Base-by-base conservation (phyloP, 208 protist genomes). In the Leishmania arabica region DNA sequence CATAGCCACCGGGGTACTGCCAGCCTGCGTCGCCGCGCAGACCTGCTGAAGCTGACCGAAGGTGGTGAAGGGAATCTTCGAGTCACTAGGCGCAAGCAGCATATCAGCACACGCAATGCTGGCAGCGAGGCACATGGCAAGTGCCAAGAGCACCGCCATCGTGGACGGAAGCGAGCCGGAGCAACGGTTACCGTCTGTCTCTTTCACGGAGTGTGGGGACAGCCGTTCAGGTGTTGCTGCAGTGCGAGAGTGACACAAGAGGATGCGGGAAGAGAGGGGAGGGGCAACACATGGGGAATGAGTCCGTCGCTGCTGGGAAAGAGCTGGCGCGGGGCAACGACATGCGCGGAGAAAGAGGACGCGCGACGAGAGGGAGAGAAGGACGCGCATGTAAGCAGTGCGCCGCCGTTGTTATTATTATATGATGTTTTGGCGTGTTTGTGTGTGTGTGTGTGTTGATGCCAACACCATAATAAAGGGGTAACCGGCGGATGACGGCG, bases 1-100 rank as follows among this genome's bases (percentile, higher is more conserved):
- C 17, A 82, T 47, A 1, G 71, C 45, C 4, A 65, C 37, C 47
- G 78, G 70, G 54, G 68, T 77, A 17, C 70, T 75, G 70, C 70
- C 70, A 7, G 27, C 3, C 47, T 31, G 45, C 58, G 66, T 45
- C 24, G n/a, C 78, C n/a, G 71, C 62, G 47, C 78, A 82, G 9
- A 74, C 34, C 34, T 40, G 53, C 71, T 72, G 73, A 34, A 82
- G 71, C 24, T 53, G 54, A 27, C 42, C 56, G 71, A 65, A 21
- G 71, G 45, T 77, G 19, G 71, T 53, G 27, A 82, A 37, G 19
- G 78, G 56, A 15, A 56, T 17, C 70, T 34, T 74, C 15, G 70
- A 54, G 45, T 47, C 66, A 51, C 56, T 77, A 13, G 69, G 66
- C 11, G 78, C 65, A 47, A 81, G 13, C 4, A 82, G 47, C 2